These are phyloP conservation scores for Clausena lansium DNA, from an alignment of 345 rosid species.

Conservation along the genomic window DNA sequence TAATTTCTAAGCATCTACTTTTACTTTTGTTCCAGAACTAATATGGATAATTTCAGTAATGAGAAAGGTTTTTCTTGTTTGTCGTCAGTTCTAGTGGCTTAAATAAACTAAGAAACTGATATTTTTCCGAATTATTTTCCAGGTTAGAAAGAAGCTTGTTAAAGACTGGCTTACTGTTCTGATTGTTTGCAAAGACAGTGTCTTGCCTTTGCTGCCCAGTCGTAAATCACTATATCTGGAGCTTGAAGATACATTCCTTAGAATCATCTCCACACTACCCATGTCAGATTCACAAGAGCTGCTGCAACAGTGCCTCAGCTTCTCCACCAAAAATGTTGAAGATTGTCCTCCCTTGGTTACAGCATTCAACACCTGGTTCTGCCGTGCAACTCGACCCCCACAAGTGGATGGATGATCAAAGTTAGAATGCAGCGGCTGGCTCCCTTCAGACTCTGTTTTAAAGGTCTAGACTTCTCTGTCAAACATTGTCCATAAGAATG, in stretches of 20 bases:
- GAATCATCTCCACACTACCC: constrained; percentile 65
- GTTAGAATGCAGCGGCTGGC: neutral
- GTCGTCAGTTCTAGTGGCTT: neutral
- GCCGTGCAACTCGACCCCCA: constrained; percentile 46
- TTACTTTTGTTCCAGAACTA: neutral
- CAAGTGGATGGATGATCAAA: constrained; percentile 12
- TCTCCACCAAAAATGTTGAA: constrained; percentile 58
- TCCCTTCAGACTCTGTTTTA: neutral
- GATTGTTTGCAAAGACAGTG: constrained; percentile 52
- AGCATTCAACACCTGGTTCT: constrained; percentile 75
- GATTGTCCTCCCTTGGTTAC: constrained; percentile 63
- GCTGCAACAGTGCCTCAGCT: constrained; percentile 61
- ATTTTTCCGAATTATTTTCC: constrained; percentile 10
- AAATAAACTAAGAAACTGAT: neutral
- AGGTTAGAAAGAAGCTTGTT: constrained; percentile 69
- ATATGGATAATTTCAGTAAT: neutral
- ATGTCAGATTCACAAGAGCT: constrained; percentile 52
- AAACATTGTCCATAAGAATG: constrained; percentile 18
- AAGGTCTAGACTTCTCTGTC: neutral
- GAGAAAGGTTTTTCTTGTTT: neutral
- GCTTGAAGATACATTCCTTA: constrained; percentile 63
- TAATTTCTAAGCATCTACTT: neutral
- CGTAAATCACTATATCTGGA: constrained; percentile 47
- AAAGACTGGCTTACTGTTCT: constrained; percentile 76
- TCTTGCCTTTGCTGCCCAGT: constrained; percentile 41